Percentiles rank a stretch among this genome's conserved stretches.
These are phyloP conservation scores for Gyrodon lividus DNA, from an alignment of 768 basidiomycete species.

Conservation along the genomic window DNA sequence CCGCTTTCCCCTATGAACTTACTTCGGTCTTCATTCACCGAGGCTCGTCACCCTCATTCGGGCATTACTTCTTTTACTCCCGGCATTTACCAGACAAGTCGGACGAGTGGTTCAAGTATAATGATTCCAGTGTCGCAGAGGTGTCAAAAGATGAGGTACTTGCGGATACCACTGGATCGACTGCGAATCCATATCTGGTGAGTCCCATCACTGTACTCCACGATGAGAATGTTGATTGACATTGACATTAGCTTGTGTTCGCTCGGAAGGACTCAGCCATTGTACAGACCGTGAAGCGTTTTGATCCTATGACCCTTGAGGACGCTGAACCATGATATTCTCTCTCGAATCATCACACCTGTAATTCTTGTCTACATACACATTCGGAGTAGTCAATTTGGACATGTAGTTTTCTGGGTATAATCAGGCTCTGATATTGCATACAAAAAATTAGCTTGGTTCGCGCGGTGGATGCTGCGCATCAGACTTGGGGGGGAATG, in stretches of 20 bases:
- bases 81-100: constrained; percentile 77
- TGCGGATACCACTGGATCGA: constrained; percentile 85
- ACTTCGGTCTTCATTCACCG: constrained; percentile 96
- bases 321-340: constrained; percentile 31
- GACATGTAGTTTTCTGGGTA: constrained; percentile 11
- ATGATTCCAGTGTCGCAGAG: constrained; percentile 82
- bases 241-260: constrained; percentile 65
- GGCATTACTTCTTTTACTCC: constrained; percentile 97
- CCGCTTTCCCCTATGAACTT: constrained; percentile 76
- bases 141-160: constrained; percentile 82
- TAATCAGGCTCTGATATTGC: constrained; percentile 13
- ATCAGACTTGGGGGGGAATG: not conserved
- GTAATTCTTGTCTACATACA: constrained; percentile 14
- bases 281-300: constrained; percentile 79
- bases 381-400: constrained; percentile 5
- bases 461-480: too few species aligned
- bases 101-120: constrained; percentile 95
- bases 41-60: constrained; percentile 81
- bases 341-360: constrained; percentile 10
- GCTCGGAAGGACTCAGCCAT: constrained; percentile 76
- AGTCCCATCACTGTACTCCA: constrained; percentile 26
- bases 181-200: constrained; percentile 88
- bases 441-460: not conserved
- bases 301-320: constrained; percentile 32
- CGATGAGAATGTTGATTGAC: not conserved